Evolutionary conservation across 2,329 filamentous ascomycete species (phyloP), one percentile per base, ranked within the genome.

Genomic region (Pyricularia pennisetigena): DNA sequence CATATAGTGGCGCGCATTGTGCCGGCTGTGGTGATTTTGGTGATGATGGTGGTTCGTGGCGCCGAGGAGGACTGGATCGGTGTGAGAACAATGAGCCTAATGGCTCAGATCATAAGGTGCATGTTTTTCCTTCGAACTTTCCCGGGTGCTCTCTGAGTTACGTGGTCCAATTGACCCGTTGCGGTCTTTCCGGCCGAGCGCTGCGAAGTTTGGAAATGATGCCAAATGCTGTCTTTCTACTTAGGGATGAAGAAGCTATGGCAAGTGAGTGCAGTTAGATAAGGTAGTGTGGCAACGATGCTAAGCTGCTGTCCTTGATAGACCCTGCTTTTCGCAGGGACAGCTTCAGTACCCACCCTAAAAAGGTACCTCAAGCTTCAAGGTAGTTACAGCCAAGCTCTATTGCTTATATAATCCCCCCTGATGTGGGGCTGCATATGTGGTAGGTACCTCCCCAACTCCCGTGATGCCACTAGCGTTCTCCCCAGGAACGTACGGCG

Each of bases 1-100:
- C 77, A 69, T 16, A 66, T 74, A 24, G 84, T 81, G 20, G 79
- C 75, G 73, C 79, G 82, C 86, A 88, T 88, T 64, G 71, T 78
- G 71, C 23, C 62, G 12, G 20, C 35, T 23, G 66, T 23, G 12
- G 49, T n/a, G 20, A 54, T 10, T 16, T 20, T 54, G 28, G 66
- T 20, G 16, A 28, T 54, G 16, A 8, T 16, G 12, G 41, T 54
- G 20, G 20, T n/a, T 54, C 41, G 41, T 6, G 7, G 41, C n/a
- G 16, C 20, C 41, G 41, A 54, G 5, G 41, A 54, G 41, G 41
- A 54, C 41, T 20, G 20, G 41, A n/a, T 54, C 41, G 20, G 66
- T 20, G 12, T 26, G 16, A n/a, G 62, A 64, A 32, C 14, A 61
- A 23, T 4, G 41, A 64, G 67, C 67, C 41, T 24, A 61, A 28